Evolutionary conservation across 306 rosid genomes (phyloP), one percentile per base, ranked within the genome.

Genomic region (Macrotyloma uniflorum): DNA sequence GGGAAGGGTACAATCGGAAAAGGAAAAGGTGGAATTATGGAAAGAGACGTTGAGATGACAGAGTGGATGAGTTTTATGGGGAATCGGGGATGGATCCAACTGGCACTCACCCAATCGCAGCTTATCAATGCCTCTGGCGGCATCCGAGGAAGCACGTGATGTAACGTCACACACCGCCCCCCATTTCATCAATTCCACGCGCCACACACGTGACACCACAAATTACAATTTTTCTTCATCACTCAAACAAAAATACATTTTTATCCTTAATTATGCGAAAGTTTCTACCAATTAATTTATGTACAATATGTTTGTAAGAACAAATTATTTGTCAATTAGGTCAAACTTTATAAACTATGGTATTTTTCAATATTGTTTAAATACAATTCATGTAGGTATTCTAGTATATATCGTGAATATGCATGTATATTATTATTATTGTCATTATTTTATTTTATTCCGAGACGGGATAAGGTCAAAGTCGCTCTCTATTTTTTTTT

Each of bases 141-240:
- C 58, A 91, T 91, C 97, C 97, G 67, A 93, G 74, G 86, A 19
- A 57, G 62, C 88, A 75, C 85, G 95, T 88, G 89, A 82, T 0
- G 0, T 18, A 58, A 86, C 80, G 82, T 6, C 36, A n/a, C 10
- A 24, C 18, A 22, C 70, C 91, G 72, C 90, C 64, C 43, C 3
- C 86, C 14, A 5, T 61, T 42, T 71, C 66, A 62, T 70, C 2
- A 2, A 23, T 43, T 30, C 45, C 74, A 74, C 70, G 63, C 75
- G 8, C 82, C 23, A 45, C 9, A 53, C 89, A 81, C 88, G 65
- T 58, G 19, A 58, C 32, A 6, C 5, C 24, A 1, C 22, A 50
- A 49, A 3, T n/a, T n/a, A n/a, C n/a, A n/a, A n/a, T n/a, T n/a
- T n/a, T n/a, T n/a, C n/a, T n/a, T n/a, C n/a, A n/a, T n/a, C n/a